Evolutionary conservation across 495 filamentous ascomycete genomes (phyloP).

Genomic region (Neurospora intermedia): DNA sequence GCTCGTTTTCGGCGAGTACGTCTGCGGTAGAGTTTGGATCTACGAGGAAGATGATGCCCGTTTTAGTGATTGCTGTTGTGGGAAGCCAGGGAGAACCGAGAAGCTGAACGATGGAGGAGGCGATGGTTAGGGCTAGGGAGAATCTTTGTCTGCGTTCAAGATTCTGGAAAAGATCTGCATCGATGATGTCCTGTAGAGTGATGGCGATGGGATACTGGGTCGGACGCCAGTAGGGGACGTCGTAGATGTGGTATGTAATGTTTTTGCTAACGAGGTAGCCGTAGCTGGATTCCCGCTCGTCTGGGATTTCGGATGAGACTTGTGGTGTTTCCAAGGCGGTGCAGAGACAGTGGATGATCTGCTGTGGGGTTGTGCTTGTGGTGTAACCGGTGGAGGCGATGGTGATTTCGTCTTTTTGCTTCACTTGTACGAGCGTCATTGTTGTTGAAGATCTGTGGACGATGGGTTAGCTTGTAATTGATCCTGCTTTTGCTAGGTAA

Average conservation of each 20-base stretch:
- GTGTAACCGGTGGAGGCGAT: background rate
- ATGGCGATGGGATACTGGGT: background rate
- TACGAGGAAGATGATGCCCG: constrained; percentile 5
- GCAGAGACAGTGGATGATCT: background rate
- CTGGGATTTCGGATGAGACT: rapidly evolving
- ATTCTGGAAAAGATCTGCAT: background rate
- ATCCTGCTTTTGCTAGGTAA: background rate
- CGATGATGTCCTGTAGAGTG: constrained; percentile 10
- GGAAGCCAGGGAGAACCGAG: constrained; percentile 14
- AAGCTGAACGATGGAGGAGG: constrained; percentile 15
- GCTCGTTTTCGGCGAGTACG: background rate
- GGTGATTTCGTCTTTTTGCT: background rate
- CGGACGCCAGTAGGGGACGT: background rate
- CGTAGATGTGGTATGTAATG: constrained; percentile 7
- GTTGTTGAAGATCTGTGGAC: background rate
- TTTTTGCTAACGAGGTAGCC: constrained; percentile 7
- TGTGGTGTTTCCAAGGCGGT: background rate
- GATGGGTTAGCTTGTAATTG: background rate
- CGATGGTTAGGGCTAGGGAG: constrained; percentile 6
- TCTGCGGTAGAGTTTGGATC: background rate
- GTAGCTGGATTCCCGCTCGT: background rate
- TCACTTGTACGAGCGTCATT: background rate
- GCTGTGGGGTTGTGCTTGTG: background rate
- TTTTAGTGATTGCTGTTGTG: background rate
- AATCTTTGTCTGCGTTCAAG: constrained; percentile 8